Base-by-base conservation (phyloP, 352 stramenopile species). In the Globisporangium okanoganense region DNA sequence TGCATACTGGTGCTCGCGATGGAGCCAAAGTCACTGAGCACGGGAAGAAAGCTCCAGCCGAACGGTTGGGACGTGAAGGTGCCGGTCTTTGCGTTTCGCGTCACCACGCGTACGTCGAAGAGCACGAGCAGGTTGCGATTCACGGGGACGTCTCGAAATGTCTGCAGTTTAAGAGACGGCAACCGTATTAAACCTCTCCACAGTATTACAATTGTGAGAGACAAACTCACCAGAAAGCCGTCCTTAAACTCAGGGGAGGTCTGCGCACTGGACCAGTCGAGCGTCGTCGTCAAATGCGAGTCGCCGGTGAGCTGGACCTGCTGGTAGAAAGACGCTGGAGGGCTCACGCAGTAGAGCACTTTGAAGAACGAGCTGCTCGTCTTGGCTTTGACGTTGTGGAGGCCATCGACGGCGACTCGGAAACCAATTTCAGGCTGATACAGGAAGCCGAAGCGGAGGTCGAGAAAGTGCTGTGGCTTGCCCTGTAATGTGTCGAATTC, bases 371-470 rank as follows among this genome's bases (percentile, higher is more conserved):
- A 33, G 16, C 61, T 52, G 0, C 54, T 68, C 18, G 68, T 35
- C 35, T 87, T 89, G 33, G 64, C n/a, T 58, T 83, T 87, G 10
- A 87, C 57, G 50, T 90, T 89, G 61, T 87, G 65, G n/a, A 90
- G 54, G 6, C 78, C 72, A 48, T 93, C 84, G 16, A 93, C 52
- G 14, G 84, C 69, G 43, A 90, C 58, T 6, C 81, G 81, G 43
- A 93, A 90, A 3, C 84, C 84, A 22, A 93, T 79, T 16, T 69
- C 51, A 27, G 81, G 66, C 5, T 78, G 65, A 45, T 89, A 93
- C 25, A 43, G 58, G 40, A 88, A 88, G 4, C 67, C 70, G 29
- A n/a, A 63, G 10, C 60, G 57, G 20, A 87, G 62, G n/a, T 86
- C 66, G 16, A 91, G 56, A 29, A 77, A 85, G 9, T 52, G 49